Evolutionary conservation across 2,329 filamentous ascomycete species (phyloP).

Genomic region (Claviceps sorghi): DNA sequence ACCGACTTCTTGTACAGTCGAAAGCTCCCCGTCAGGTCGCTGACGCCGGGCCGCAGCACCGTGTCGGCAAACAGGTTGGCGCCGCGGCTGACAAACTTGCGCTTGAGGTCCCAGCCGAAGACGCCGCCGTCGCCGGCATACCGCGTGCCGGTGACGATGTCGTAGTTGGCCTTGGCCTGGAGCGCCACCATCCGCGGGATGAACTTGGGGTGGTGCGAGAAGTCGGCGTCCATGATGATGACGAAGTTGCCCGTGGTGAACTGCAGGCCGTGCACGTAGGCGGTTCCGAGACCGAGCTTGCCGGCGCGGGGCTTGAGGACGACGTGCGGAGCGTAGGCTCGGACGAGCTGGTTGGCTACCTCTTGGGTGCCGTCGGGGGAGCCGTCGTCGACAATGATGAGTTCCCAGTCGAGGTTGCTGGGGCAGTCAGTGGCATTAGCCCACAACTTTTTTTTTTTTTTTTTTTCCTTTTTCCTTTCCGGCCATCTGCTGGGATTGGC

Average conservation of each 20-base stretch:
- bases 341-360: conserved; percentile 78
- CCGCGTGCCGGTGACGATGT: conserved; percentile 92
- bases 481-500: too few species aligned
- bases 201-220: conserved; percentile 98
- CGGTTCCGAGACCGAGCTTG: conserved; percentile 92
- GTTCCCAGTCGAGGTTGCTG: conserved; percentile 89
- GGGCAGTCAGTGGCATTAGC: not conserved
- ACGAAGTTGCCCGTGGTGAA: conserved; percentile 87
- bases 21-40: conserved; percentile 90
- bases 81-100: conserved; percentile 69
- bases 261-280: conserved; percentile 87
- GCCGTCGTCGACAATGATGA: conserved; percentile 96
- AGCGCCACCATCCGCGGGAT: conserved; percentile 83
- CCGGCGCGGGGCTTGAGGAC: conserved; percentile 76
- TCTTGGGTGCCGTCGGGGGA: conserved; percentile 91
- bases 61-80: conserved; percentile 96
- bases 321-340: conserved; percentile 68
- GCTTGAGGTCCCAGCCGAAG: conserved; percentile 91
- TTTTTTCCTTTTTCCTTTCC: too few species aligned
- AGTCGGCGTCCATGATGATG: conserved; percentile 99
- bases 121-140: conserved; percentile 85
- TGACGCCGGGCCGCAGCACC: conserved; percentile 80
- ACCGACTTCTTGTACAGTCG: conserved; percentile 85
- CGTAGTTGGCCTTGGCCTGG: conserved; percentile 65
- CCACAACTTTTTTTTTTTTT: not conserved